A percentile compares a stretch with the other conserved stretches of the same genome.
phyloP scores from a whole-genome alignment of 2,329 filamentous ascomycete genomes.

The Ambrosiella beaveri region DNA sequence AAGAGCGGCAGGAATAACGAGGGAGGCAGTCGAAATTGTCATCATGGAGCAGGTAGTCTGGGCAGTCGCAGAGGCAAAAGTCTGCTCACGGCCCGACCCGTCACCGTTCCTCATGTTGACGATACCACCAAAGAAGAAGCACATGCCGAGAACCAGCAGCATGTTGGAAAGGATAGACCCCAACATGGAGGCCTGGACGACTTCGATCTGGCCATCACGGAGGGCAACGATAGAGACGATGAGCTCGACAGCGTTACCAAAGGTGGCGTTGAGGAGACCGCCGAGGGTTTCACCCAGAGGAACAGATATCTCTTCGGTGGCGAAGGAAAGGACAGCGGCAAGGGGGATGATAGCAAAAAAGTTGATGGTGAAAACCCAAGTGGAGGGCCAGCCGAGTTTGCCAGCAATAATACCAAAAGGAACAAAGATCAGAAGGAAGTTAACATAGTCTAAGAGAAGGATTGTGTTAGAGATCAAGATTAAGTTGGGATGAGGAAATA shows the following conservation, averaged over 20 bases:
- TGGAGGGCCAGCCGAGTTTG: constrained; percentile 41
- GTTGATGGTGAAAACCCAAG: constrained; percentile 57
- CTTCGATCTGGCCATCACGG: constrained; percentile 68
- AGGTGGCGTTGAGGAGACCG: constrained; percentile 58
- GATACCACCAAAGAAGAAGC: constrained; percentile 59
- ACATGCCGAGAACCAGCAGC: constrained; percentile 69
- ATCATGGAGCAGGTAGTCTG: constrained; percentile 62
- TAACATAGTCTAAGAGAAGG: constrained; percentile 35
- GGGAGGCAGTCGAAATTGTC: constrained; percentile 57
- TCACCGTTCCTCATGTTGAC: constrained; percentile 38
- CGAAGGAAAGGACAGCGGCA: constrained; percentile 56
- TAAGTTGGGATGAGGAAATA: too few relatives aligned
- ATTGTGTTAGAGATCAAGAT: too few relatives aligned
- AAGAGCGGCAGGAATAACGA: constrained; percentile 62
- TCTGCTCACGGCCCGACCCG: constrained; percentile 47
- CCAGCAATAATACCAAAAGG: constrained; percentile 56
- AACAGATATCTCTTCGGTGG: constrained; percentile 58
- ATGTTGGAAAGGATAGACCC: constrained; percentile 92
- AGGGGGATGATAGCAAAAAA: constrained; percentile 68
- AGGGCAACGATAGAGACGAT: constrained; percentile 87
- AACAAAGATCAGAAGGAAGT: constrained; percentile 56
- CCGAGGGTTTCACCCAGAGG: constrained; percentile 59
- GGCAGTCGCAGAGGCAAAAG: constrained; percentile 58
- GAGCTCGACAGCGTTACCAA: constrained; percentile 64
- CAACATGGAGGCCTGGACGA: constrained; percentile 96